These are phyloP conservation scores for Dendrocalamus latiflorus DNA, from an alignment of 202 grass and related monocot genomes.

Conservation along the genomic window DNA sequence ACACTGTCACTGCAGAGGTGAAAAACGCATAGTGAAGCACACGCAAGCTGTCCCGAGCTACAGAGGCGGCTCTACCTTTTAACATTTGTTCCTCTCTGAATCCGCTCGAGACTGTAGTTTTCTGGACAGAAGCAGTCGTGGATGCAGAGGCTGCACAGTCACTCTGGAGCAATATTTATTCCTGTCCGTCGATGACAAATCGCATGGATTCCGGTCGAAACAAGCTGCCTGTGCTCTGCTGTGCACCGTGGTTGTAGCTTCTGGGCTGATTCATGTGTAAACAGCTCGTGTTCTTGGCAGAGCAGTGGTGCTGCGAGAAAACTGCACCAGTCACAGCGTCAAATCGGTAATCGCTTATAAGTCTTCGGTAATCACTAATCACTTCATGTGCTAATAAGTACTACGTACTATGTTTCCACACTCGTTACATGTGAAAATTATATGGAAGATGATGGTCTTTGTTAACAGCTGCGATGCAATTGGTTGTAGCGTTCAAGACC, in stretches of 20 bases:
- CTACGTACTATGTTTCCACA: neutral
- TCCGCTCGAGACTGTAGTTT: neutral
- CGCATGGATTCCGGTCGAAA: conserved; percentile 2
- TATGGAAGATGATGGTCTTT: neutral
- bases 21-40: neutral
- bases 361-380: neutral
- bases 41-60: neutral
- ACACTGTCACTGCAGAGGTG: neutral
- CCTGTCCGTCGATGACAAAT: conserved; percentile 12
- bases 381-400: neutral
- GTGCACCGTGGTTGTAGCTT: neutral
- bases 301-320: neutral
- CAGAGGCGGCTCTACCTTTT: neutral
- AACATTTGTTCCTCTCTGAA: neutral
- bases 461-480: neutral
- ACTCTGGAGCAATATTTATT: neutral
- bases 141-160: neutral
- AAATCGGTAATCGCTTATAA: neutral
- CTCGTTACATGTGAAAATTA: neutral
- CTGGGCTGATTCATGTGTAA: neutral
- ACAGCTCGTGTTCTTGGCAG: neutral
- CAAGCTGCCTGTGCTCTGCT: neutral
- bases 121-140: neutral
- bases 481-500: neutral
- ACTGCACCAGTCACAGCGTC: neutral